Evolutionary conservation across 495 filamentous ascomycete species (phyloP), one percentile per base, ranked within the genome.

Genomic region (Pyrenopolyporus hunteri): DNA sequence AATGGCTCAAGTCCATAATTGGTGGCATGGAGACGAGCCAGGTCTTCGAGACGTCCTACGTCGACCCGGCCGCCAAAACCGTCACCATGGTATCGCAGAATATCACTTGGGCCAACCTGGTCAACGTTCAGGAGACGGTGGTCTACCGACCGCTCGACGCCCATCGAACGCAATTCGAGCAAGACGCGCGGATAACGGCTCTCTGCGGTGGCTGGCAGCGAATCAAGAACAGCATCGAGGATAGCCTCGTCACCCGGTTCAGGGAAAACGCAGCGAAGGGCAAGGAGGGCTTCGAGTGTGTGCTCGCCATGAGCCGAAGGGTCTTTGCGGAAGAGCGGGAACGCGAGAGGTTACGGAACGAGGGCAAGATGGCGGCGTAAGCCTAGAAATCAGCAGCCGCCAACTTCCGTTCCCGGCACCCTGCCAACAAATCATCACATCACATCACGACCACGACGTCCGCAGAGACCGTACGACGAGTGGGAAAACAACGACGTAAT

Each of bases 131-230:
- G 63, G 94, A 98, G 75, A 97, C 90, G 5, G 92, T 97, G 48
- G 74, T 88, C 26, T 98, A 97, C 72, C 78, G 83, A 47, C 93
- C 90, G 0, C 68, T 85, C 16, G 81, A 82, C 23, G 76, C 77
- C 28, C 78, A 82, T 44, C 83, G 83, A 63, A 98, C 94, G 3
- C 81, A 83, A 23, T 97, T 98, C 72, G 78, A 81, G 31, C 94
- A 98, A 78, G 85, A 91, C 48, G 94, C 94, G 6, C 83, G 89
- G 74, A 96, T 98, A 70, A 97, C 91, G 1, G 94, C 94, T 1
- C 78, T 98, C 10, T 96, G 91, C 70, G 93, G 95, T 56, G 94
- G 94, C 14, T 98, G 93, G 91, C 90, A 96, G 74, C 91, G 91
- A 67, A 86, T 98, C 69, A 93, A 89, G 77, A 94, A 90, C 69